Base-by-base conservation (phyloP, 2,329 filamentous ascomycete species). In the Colletotrichum cordylinicola region DNA sequence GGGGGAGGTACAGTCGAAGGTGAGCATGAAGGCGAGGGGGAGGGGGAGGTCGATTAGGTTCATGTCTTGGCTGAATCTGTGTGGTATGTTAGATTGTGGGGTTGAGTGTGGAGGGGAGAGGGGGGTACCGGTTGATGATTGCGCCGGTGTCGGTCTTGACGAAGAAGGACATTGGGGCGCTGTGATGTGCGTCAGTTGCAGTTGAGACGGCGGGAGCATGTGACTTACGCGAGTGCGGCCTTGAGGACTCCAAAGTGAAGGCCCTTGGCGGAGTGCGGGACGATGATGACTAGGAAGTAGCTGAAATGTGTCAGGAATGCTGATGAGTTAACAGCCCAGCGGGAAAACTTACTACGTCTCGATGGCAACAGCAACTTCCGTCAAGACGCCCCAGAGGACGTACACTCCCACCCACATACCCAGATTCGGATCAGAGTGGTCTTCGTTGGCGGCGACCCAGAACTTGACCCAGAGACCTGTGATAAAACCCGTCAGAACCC, bases 51-150 rank as follows among this genome's bases (percentile, higher is more conserved):
- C 80, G 18, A 82, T 60, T 21, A 82, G 76, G 21, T 78, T 79
- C 52, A 80, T 78, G 70, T 82, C 81, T 48, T 81, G 81, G 61
- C 80, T 81, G 71, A 82, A 82, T 27, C 73, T 72, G 70, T 9
- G 8, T 16, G 2, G 1, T 3, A 9, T 24, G 12, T 24, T 18
- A 27, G 6, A 12, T 52, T 33, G 7, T 33, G 16, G 16, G 1
- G 18, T n/a, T 31, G 24, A 1, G 16, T 4, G 6, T 3, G 13
- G n/a, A 24, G 12, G 10, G 8, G 43, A n/a, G 21, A 6, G n/a
- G 7, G 39, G 10, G 6, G 6, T 74, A 76, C 52, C 80, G 78
- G 71, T 79, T 79, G 52, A 78, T 67, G 33, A 80, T 75, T 3
- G 75, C 65, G 35, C 80, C 79, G 4, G 72, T 77, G 62, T 81